phyloP scores from a whole-genome alignment of 768 basidiomycete species.

The Phaeotremella fagi region DNA sequence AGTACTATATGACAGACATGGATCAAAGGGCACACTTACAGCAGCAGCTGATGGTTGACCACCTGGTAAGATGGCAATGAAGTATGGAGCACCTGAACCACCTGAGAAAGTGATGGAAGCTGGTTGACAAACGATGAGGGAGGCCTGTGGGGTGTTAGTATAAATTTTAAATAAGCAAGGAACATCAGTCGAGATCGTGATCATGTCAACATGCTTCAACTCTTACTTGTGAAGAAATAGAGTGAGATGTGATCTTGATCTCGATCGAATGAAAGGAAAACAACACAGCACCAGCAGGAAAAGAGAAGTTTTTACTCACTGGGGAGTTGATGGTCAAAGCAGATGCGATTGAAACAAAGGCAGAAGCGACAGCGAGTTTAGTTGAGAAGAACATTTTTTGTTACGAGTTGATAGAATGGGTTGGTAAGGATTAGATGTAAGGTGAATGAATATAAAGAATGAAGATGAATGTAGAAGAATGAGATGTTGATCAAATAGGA shows the following conservation, averaged over 20 bases:
- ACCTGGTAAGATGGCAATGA: constrained; percentile 28
- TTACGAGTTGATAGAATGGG: too few relatives aligned
- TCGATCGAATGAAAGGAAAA: too few relatives aligned
- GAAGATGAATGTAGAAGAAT: background rate
- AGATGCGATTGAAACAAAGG: constrained; percentile 15
- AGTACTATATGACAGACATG: background rate
- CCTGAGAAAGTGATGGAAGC: constrained; percentile 18
- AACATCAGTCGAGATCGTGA: too few relatives aligned
- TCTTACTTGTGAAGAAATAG: too few relatives aligned
- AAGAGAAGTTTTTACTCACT: too few relatives aligned
- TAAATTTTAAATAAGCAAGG: too few relatives aligned
- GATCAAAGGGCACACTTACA: constrained; percentile 9
- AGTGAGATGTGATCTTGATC: too few relatives aligned
- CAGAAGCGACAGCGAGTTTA: constrained; percentile 20
- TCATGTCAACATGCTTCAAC: too few relatives aligned
- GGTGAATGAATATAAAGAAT: background rate
- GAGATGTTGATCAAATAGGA: too few relatives aligned
- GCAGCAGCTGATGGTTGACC: constrained; percentile 26
- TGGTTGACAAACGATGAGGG: constrained; percentile 36
- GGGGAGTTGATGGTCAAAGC: constrained; percentile 27
- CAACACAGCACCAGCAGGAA: too few relatives aligned
- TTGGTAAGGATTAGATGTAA: background rate
- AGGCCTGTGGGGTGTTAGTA: constrained; percentile 27
- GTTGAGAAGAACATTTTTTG: constrained; percentile 16
- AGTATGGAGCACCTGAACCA: constrained; percentile 24